Evolutionary conservation across 2,329 filamentous ascomycete genomes (phyloP).

Genomic region (Fusarium guadeloupense): DNA sequence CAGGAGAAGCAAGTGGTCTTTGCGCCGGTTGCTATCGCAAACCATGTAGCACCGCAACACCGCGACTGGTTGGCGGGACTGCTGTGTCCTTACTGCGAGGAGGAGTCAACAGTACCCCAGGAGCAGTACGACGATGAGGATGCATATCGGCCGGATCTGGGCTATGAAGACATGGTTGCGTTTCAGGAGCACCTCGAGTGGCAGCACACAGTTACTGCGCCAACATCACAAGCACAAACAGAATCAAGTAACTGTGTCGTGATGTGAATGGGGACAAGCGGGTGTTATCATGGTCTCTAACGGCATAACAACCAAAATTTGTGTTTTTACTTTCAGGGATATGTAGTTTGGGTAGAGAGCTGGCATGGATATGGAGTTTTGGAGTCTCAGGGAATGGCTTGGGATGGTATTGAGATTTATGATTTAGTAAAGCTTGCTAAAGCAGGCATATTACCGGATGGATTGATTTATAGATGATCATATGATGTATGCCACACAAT

Average conservation of each 20-base stretch:
- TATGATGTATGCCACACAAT: slow-evolving; percentile 36
- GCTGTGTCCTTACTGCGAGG: slow-evolving; percentile 66
- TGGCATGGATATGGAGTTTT: no score
- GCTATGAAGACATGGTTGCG: slow-evolving; percentile 59
- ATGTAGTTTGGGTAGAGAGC: slow-evolving; percentile 41
- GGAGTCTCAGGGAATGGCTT: no score
- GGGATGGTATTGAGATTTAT: slow-evolving; percentile 15
- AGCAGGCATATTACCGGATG: slow-evolving; percentile 15
- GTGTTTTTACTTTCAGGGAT: slow-evolving; percentile 7
- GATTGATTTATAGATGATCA: slow-evolving; percentile 31
- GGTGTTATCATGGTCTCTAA: background rate
- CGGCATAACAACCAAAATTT: background rate
- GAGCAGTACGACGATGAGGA: slow-evolving; percentile 62
- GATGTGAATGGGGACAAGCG: slow-evolving; percentile 51
- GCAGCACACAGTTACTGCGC: slow-evolving; percentile 58
- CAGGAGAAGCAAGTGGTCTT: slow-evolving; percentile 63
- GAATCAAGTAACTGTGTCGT: slow-evolving; percentile 54
- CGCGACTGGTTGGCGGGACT: slow-evolving; percentile 63
- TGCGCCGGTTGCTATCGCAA: slow-evolving; percentile 66
- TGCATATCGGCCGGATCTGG: slow-evolving; percentile 57
- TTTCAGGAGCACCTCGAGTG: slow-evolving; percentile 67
- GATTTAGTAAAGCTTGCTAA: slow-evolving; percentile 32
- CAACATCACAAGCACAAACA: slow-evolving; percentile 49
- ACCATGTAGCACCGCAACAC: slow-evolving; percentile 60
- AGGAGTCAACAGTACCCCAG: slow-evolving; percentile 55